Conservation (phyloP, 2,329 filamentous ascomycete genomes). For the Arthrinium phaeospermum region DNA sequence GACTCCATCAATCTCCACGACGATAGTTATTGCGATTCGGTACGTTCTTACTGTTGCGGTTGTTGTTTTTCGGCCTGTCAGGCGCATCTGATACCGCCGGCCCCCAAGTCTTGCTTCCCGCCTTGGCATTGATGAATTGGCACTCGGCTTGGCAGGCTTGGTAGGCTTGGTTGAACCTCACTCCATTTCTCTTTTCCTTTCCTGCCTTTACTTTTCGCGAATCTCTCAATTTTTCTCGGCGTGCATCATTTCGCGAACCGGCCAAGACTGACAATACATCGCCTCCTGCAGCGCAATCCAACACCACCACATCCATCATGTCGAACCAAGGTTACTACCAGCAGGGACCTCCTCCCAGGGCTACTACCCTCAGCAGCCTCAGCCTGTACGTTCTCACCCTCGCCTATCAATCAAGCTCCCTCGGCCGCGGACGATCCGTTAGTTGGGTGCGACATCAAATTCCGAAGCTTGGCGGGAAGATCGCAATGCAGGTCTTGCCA, state of each 20-base stretch:
- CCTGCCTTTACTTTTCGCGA: neutral
- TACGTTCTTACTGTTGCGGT: neutral
- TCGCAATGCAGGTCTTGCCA: neutral
- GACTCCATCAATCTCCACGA: neutral
- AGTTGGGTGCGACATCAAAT: neutral
- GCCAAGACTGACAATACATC: conserved; percentile 1
- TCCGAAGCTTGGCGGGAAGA: neutral
- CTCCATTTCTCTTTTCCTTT: neutral
- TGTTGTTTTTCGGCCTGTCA: neutral
- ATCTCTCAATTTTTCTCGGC: conserved; percentile 7
- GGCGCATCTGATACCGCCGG: neutral
- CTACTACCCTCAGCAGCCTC: conserved; percentile 49
- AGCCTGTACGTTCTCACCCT: conserved; percentile 43
- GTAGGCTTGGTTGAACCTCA: conserved; percentile 15
- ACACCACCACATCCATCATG: conserved; percentile 30
- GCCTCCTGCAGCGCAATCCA: neutral
- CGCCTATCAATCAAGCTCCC: conserved; percentile 16
- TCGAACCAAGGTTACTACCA: conserved; percentile 40
- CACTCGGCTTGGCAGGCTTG: conserved; percentile 10
- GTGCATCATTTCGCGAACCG: neutral
- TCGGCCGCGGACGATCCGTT: conserved; percentile 1
- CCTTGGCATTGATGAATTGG: conserved; percentile 12
- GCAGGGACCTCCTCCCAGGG: conserved; percentile 39
- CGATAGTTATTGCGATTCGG: neutral
- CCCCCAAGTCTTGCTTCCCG: neutral